A percentile compares a stretch with the other conserved stretches of the same genome.
Conservation (phyloP, 768 basidiomycete genomes). For the Boletus reticulatus region DNA sequence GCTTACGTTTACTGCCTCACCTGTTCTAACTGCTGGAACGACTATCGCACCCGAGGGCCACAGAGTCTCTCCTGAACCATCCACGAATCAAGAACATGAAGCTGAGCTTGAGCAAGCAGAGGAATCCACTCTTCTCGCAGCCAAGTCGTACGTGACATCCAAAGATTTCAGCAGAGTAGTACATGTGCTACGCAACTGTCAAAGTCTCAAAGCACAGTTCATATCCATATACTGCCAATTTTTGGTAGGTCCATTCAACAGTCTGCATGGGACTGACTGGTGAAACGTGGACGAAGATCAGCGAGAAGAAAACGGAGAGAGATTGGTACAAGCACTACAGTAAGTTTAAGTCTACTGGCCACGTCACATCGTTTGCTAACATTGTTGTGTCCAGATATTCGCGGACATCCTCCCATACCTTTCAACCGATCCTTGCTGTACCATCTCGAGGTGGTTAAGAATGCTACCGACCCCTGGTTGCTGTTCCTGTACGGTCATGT, state of each 20-base stretch:
- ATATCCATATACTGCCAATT: conserved; percentile 78
- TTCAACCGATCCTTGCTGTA: conserved; percentile 56
- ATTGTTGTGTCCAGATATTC: conserved; percentile 47
- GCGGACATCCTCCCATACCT: conserved; percentile 65
- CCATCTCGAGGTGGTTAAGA: conserved; percentile 58
- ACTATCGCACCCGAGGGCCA: conserved; percentile 24
- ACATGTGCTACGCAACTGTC: conserved; percentile 61
- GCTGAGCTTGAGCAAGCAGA: conserved; percentile 56
- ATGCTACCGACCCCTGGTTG: conserved; percentile 73
- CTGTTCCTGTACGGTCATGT: conserved; percentile 62
- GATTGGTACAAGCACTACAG: conserved; percentile 85
- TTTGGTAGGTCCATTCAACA: conserved; percentile 56
- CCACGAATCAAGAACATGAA: conserved; percentile 37
- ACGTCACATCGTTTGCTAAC: background rate
- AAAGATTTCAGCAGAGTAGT: conserved; percentile 78
- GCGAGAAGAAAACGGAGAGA: conserved; percentile 78
- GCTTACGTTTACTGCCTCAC: conserved; percentile 33
- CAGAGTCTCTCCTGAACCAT: conserved; percentile 2
- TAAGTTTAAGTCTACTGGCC: conserved; percentile 32
- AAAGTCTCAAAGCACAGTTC: conserved; percentile 72
- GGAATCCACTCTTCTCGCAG: conserved; percentile 69
- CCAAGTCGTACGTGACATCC: conserved; percentile 68
- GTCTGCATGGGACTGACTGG: conserved; percentile 3
- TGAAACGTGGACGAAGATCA: conserved; percentile 48
- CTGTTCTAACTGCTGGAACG: conserved; percentile 30